Base-by-base conservation (phyloP, 73 alveolate species). In the Symbiodinium pilosum region DNA sequence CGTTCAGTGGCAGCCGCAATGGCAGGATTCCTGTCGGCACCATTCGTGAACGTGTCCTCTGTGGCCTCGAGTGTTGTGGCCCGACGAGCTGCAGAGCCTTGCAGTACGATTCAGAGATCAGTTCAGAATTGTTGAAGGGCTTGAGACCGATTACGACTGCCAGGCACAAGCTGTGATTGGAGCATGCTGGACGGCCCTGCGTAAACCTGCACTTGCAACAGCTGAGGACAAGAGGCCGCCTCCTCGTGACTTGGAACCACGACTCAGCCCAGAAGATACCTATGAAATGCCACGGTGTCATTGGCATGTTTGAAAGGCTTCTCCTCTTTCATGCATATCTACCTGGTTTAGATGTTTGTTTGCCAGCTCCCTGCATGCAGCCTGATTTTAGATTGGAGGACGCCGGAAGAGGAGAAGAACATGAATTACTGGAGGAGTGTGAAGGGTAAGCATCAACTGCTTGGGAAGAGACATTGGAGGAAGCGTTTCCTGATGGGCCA, bases 371-470 rank as follows among this genome's bases (percentile, higher is more conserved):
- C 26, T 54, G 71, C 71, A 54, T 30, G 26, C 20, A 26, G 12
- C 26, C 73, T 26, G 34, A 54, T n/a, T n/a, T n/a, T n/a, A n/a
- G n/a, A n/a, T n/a, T n/a, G 59, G 38, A 87, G 94, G 95, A 64
- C 95, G 14, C 87, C 95, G 26, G 95, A 89, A 38, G 95, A 89
- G 32, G 95, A 89, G 86, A 89, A 89, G 43, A 81, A 89, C 40
- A 89, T 89, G 95, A 39, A 89, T 24, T 89, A 59, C 73, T 89
- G 95, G 95, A 41, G 20, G 95, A 39, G 34, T 38, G 4, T n/a
- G 32, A 30, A 1, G 20, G 73, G 5, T 7, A 16, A 16, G 73
- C 8, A 64, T 64, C 32, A 38, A 64, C 24, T 14, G 59, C 59
- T 47, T 47, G 59, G 59, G 14, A 47, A 47, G 59, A 47, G 59